These are phyloP conservation scores for Hippophae gyantsensis DNA, from an alignment of 306 rosid genomes.

Conservation along the genomic window DNA sequence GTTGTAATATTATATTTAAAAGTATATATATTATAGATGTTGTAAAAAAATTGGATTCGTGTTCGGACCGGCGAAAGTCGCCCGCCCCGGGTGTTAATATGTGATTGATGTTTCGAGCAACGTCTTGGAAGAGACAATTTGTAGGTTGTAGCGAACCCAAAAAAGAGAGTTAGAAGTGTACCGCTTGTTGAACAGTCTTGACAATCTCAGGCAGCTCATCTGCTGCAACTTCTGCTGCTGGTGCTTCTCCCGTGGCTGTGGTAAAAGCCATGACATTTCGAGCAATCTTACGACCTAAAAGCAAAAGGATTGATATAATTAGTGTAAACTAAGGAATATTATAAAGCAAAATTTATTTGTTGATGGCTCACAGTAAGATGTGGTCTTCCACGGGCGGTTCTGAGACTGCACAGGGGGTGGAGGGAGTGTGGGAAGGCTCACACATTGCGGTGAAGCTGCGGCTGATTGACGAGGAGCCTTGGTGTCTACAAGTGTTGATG, in stretches of 20 bases:
- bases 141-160: too few relatives aligned
- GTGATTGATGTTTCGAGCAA: too few relatives aligned
- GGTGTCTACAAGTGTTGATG: constrained; percentile 50
- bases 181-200: constrained; percentile 59
- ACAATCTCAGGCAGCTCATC: constrained; percentile 62
- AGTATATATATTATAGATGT: too few relatives aligned
- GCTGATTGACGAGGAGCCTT: constrained; percentile 49
- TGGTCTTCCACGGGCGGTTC: constrained; percentile 54
- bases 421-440: constrained; percentile 59
- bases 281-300: constrained; percentile 57
- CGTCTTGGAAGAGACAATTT: too few relatives aligned
- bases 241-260: constrained; percentile 77
- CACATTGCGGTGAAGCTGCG: constrained; percentile 58
- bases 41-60: too few relatives aligned
- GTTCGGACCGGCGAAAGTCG: too few relatives aligned
- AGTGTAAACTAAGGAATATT: not conserved
- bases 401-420: constrained; percentile 47
- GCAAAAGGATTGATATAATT: not conserved
- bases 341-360: too few relatives aligned
- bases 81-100: too few relatives aligned
- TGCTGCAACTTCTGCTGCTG: constrained; percentile 28
- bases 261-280: constrained; percentile 83
- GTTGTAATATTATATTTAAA: too few relatives aligned
- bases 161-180: constrained; percentile 10
- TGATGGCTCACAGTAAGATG: constrained; percentile 49